phyloP scores from a whole-genome alignment of 2,329 filamentous ascomycete genomes.

The Helminthosporium solani region DNA sequence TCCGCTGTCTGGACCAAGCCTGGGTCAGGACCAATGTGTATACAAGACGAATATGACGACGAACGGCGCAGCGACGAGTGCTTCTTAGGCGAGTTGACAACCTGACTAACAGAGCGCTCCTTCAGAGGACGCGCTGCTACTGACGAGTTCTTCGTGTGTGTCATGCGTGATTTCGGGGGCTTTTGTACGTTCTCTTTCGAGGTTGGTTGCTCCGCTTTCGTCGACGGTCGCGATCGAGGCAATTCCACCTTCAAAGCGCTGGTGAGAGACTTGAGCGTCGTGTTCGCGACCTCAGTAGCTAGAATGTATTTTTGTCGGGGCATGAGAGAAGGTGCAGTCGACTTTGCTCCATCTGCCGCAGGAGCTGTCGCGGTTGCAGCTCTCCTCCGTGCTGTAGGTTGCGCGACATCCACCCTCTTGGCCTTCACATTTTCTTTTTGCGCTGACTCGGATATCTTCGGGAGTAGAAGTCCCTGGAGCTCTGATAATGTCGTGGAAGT shows the following conservation, averaged over 20 bases:
- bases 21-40: slow-evolving; percentile 29
- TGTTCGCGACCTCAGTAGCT: slow-evolving; percentile 73
- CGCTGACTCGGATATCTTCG: slow-evolving; percentile 33
- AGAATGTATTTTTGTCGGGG: slow-evolving; percentile 64
- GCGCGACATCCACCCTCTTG: slow-evolving; percentile 28
- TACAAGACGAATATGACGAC: slow-evolving; percentile 37
- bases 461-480: slow-evolving; percentile 49
- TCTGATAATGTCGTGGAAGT: slow-evolving; percentile 48
- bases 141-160: slow-evolving; percentile 20
- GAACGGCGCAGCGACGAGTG: slow-evolving; percentile 36
- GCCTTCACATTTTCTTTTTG: slow-evolving; percentile 36
- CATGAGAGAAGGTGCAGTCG: slow-evolving; percentile 44
- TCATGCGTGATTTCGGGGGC: slow-evolving; percentile 14
- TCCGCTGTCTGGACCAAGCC: slow-evolving; percentile 60
- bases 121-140: slow-evolving; percentile 62
- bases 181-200: slow-evolving; percentile 23
- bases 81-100: slow-evolving; percentile 55
- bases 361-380: slow-evolving; percentile 32
- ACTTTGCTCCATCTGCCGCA: slow-evolving; percentile 41
- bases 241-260: slow-evolving; percentile 60
- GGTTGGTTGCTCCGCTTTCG: slow-evolving; percentile 23
- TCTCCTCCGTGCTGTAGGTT: slow-evolving; percentile 23
- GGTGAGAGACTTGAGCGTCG: slow-evolving; percentile 66
- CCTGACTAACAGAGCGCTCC: slow-evolving; percentile 61
- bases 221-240: slow-evolving; percentile 13